A percentile compares a stretch with the other conserved stretches of the same genome.
These are phyloP conservation scores for Helotiales sp. DNA, from an alignment of 2,329 filamentous ascomycete genomes.

Conservation along the genomic window DNA sequence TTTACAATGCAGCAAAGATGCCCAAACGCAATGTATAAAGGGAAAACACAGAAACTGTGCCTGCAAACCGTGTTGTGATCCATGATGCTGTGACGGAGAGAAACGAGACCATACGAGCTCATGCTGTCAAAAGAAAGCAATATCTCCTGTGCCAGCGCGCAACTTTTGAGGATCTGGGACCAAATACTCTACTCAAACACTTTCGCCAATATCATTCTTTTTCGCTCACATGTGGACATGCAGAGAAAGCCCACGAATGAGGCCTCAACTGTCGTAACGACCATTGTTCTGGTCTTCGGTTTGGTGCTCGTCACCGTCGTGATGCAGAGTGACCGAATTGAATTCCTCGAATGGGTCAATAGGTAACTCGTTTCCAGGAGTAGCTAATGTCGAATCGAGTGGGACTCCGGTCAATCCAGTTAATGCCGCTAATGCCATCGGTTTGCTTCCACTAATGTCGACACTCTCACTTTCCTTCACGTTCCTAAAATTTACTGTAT, in stretches of 20 bases:
- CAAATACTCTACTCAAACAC: constrained; percentile 17
- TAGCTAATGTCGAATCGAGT: constrained; percentile 80
- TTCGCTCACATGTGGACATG: not conserved
- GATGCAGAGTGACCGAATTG: constrained; percentile 95
- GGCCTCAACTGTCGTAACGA: constrained; percentile 25
- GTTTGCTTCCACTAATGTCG: constrained; percentile 66
- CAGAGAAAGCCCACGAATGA: not conserved
- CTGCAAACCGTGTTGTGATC: not conserved
- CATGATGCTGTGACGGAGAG: not conserved
- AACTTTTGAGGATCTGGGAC: not conserved
- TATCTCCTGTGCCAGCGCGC: not conserved
- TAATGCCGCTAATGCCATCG: constrained; percentile 41
- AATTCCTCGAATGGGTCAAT: constrained; percentile 97
- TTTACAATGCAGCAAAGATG: constrained; percentile 23
- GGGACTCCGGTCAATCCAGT: constrained; percentile 79
- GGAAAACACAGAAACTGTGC: constrained; percentile 6
- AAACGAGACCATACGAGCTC: not conserved
- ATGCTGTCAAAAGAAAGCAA: not conserved
- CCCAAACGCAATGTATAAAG: constrained; percentile 1
- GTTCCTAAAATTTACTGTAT: constrained; percentile 96
- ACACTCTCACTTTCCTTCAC: constrained; percentile 97
- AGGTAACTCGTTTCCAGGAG: constrained; percentile 76
- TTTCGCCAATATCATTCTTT: not conserved
- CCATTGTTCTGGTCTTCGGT: constrained; percentile 33
- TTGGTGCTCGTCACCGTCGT: constrained; percentile 77